phyloP scores from a whole-genome alignment of 768 basidiomycete species.

The Chlorophyllum brunneum region DNA sequence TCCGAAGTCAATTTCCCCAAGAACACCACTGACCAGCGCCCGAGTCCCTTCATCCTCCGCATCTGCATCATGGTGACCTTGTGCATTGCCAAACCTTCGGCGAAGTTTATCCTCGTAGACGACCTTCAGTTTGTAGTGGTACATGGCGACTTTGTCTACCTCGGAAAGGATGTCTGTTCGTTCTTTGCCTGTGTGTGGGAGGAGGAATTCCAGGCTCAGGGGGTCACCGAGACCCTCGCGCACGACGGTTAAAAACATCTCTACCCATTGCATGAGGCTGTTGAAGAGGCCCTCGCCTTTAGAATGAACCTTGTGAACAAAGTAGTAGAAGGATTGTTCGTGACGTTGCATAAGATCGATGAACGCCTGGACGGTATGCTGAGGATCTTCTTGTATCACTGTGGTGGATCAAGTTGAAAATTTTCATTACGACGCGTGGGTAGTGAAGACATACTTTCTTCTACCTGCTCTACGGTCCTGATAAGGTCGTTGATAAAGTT shows the following conservation, averaged over 20 bases:
- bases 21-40: conserved; percentile 75
- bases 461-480: conserved; percentile 86
- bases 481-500: conserved; percentile 95
- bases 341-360: conserved; percentile 92
- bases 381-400: conserved; percentile 85
- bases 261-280: conserved; percentile 94
- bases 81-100: conserved; percentile 71
- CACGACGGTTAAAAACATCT: conserved; percentile 86
- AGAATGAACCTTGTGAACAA: conserved; percentile 97
- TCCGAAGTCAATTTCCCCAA: conserved; percentile 78
- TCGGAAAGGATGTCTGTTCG: conserved; percentile 77
- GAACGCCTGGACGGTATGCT: conserved; percentile 85
- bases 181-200: conserved; percentile 79
- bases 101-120: conserved; percentile 89
- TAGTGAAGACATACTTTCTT: conserved; percentile 63
- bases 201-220: conserved; percentile 83
- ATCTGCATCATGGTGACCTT: conserved; percentile 45
- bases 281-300: conserved; percentile 95
- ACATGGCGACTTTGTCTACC: conserved; percentile 83
- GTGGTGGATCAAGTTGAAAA: conserved; percentile 6
- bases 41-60: conserved; percentile 83
- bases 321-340: conserved; percentile 92
- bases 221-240: conserved; percentile 80
- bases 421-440: conserved; percentile 2
- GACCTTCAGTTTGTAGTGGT: conserved; percentile 94